These are phyloP conservation scores for Podospora pseudoanserina DNA, from an alignment of 495 filamentous ascomycete species.

Conservation along the genomic window DNA sequence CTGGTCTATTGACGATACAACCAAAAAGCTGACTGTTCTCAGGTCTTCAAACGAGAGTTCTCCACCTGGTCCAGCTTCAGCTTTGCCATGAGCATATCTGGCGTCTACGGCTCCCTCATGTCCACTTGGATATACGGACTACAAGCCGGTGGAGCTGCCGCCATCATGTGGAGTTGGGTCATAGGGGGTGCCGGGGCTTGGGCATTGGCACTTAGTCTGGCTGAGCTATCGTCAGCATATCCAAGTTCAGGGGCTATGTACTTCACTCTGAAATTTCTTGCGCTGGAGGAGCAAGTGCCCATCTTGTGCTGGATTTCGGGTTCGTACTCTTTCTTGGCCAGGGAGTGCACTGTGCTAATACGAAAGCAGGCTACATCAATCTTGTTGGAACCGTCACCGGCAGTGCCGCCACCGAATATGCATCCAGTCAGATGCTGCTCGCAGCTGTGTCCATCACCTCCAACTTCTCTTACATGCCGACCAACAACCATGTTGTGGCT, in stretches of 20 bases:
- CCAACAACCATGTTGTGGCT: conserved; percentile 50
- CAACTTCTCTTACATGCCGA: conserved; percentile 53
- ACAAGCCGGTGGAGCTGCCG: conserved; percentile 55
- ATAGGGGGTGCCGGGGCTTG: conserved; percentile 60
- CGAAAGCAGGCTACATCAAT: conserved; percentile 59
- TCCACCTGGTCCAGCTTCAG: conserved; percentile 59
- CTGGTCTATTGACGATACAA: background rate
- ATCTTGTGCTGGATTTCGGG: conserved; percentile 48
- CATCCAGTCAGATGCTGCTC: conserved; percentile 63
- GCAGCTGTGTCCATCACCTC: conserved; percentile 62
- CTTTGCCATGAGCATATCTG: conserved; percentile 60
- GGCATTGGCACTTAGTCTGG: conserved; percentile 58
- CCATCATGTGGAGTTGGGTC: conserved; percentile 63
- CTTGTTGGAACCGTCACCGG: conserved; percentile 64
- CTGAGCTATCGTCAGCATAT: conserved; percentile 58
- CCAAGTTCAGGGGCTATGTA: conserved; percentile 56
- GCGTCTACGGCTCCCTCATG: conserved; percentile 57
- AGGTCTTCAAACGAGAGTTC: conserved; percentile 64
- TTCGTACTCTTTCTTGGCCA: background rate
- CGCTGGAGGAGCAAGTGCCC: conserved; percentile 40
- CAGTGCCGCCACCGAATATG: conserved; percentile 64
- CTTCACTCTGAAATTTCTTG: conserved; percentile 45
- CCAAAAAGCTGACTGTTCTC: background rate
- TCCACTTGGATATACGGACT: conserved; percentile 61
- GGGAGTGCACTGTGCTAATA: background rate